Percentiles rank a stretch among this genome's conserved stretches.
Evolutionary conservation across 2,329 filamentous ascomycete genomes (phyloP).

Genomic region (Aspergillus fumigatus): DNA sequence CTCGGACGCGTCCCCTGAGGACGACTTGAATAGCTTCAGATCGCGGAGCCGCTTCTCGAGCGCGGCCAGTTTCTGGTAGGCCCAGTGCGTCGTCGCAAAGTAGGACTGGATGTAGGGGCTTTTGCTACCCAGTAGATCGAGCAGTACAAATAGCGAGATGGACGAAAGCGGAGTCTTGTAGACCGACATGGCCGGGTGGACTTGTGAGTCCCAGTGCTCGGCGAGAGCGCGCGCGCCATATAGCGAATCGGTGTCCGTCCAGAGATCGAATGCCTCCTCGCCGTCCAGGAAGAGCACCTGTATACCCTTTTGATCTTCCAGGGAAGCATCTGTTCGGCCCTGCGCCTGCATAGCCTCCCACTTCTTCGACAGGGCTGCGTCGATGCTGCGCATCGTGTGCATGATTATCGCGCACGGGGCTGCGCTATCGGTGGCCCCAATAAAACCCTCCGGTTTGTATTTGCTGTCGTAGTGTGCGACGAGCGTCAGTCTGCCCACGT

Average conservation of each 20-base stretch:
- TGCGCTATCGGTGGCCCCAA: slow-evolving; percentile 90
- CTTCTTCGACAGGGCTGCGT: slow-evolving; percentile 72
- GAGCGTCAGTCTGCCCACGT: slow-evolving; percentile 75
- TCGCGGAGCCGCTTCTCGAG: slow-evolving; percentile 70
- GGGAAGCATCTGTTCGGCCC: slow-evolving; percentile 45
- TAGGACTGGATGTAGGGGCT: slow-evolving; percentile 74
- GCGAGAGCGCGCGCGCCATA: slow-evolving; percentile 85
- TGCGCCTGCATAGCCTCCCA: slow-evolving; percentile 68
- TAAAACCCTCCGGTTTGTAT: slow-evolving; percentile 73
- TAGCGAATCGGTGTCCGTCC: slow-evolving; percentile 76
- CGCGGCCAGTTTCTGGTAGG: slow-evolving; percentile 70
- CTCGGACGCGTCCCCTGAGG: slow-evolving; percentile 25
- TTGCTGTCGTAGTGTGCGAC: slow-evolving; percentile 95
- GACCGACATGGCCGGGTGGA: slow-evolving; percentile 66
- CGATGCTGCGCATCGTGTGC: slow-evolving; percentile 76
- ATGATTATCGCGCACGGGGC: slow-evolving; percentile 92
- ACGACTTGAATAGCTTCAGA: slow-evolving; percentile 62
- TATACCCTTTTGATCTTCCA: slow-evolving; percentile 75
- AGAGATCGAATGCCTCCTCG: slow-evolving; percentile 82
- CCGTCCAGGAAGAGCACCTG: slow-evolving; percentile 90
- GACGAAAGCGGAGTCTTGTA: slow-evolving; percentile 70
- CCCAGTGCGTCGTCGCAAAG: slow-evolving; percentile 89
- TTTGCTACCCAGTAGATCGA: slow-evolving; percentile 75
- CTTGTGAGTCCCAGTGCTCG: slow-evolving; percentile 68
- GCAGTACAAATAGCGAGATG: slow-evolving; percentile 84